Evolutionary conservation across 1,284 basidiomycete genomes (phyloP), one percentile per base, ranked within the genome.

Genomic region (Erythrobasidium hasegawianum): DNA sequence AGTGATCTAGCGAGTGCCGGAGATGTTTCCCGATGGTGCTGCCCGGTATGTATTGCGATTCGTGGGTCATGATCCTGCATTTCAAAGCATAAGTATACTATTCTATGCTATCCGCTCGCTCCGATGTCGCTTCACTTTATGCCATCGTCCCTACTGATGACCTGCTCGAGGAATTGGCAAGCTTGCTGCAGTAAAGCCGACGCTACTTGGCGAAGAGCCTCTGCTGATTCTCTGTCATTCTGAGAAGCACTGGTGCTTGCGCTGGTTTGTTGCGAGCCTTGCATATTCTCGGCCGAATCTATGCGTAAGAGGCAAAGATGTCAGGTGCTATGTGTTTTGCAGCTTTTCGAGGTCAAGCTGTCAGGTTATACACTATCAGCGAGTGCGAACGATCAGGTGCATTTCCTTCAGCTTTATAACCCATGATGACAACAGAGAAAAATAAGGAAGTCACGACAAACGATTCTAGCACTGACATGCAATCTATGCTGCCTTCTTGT

Each of bases 21-120:
- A 64, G 54, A 20, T 64, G 61, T 41, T 64, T 64, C 18, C 61
- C 61, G 29, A 64, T 64, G 9, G 61, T 64, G 52, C 53, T 56
- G 11, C 61, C 61, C 20, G 61, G 61, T 10, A 64, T 64, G n/a
- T 45, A 41, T 5, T 52, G 45, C 10, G 53, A 56, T 40, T 64
- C 61, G 41, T 64, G 54, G 10, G 61, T 57, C 53, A 64, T 52
- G 26, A 64, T 64, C 27, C 61, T 64, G 40, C 20, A 9, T 10
- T 9, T 38, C 26, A 9, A 49, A 9, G 29, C 7, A 10, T 18
- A 18, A n/a, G 38, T 40, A 20, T 57, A 3, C 18, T 16, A 1
- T n/a, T 41, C 13, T 13, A 38, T 57, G 29, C 18, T 27, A 8
- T 22, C 18, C 27, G 14, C 38, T 9, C 20, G 27, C 18, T 38